Conservation (phyloP, 2,329 filamentous ascomycete genomes). For the Taxawa tesnikishii region DNA sequence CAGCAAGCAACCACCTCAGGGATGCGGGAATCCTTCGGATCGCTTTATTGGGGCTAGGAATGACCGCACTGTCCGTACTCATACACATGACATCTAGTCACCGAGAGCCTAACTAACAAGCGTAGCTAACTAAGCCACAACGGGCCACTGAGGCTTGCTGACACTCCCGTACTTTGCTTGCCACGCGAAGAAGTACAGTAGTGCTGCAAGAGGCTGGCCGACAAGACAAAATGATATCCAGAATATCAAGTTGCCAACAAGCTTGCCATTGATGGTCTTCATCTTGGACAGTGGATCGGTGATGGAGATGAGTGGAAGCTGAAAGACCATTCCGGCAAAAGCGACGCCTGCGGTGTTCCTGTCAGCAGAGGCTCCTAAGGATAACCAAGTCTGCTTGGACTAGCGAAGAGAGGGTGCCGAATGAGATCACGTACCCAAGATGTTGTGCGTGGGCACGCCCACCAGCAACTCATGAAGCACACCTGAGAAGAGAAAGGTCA, state of each 20-base stretch:
- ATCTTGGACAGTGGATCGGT: slow-evolving; percentile 72
- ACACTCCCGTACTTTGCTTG: slow-evolving; percentile 76
- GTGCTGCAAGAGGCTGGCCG: slow-evolving; percentile 80
- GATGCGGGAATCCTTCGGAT: too few species aligned
- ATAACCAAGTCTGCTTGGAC: neutral
- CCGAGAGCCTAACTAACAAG: too few species aligned
- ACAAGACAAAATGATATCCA: slow-evolving; percentile 95
- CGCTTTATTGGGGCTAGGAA: too few species aligned
- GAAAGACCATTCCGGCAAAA: slow-evolving; percentile 86
- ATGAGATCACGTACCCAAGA: slow-evolving; percentile 73
- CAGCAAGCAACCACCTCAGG: too few species aligned
- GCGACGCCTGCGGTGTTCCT: slow-evolving; percentile 55
- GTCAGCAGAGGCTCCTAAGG: slow-evolving; percentile 4
- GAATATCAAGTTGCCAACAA: slow-evolving; percentile 87
- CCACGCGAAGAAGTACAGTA: slow-evolving; percentile 97
- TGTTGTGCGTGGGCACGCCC: slow-evolving; percentile 86
- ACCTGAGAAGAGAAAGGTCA: slow-evolving; percentile 81
- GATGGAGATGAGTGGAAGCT: slow-evolving; percentile 74
- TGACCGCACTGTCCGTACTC: too few species aligned
- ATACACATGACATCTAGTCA: too few species aligned
- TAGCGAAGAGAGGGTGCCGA: too few species aligned
- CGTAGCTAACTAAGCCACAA: slow-evolving; percentile 5
- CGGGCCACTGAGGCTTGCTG: slow-evolving; percentile 9
- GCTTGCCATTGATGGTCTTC: slow-evolving; percentile 59
- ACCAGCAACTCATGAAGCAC: slow-evolving; percentile 86